phyloP scores from a whole-genome alignment of 495 filamentous ascomycete species.

The Penicillium goetzii region DNA sequence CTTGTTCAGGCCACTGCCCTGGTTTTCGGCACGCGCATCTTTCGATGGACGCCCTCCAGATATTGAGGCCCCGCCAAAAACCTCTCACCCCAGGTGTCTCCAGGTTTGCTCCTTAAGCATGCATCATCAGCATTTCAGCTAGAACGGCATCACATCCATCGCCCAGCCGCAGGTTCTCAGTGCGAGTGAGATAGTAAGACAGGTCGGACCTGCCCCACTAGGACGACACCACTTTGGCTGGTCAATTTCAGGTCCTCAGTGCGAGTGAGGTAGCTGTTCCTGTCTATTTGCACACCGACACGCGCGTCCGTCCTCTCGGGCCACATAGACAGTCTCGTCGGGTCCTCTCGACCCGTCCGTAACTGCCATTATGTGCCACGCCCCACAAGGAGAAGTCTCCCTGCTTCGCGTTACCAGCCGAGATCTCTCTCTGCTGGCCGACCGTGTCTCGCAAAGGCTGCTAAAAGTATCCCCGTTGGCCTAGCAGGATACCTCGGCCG shows the following conservation, averaged over 20 bases:
- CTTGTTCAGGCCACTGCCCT: conserved; percentile 7
- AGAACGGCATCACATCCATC: conserved; percentile 4
- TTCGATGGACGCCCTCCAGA: conserved; percentile 8
- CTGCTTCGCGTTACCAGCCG: conserved; percentile 3
- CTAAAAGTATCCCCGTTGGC: conserved; percentile 6
- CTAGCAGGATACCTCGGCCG: not conserved
- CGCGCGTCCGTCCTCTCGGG: no score
- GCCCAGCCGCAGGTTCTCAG: conserved; percentile 5
- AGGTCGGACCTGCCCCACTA: conserved; percentile 4
- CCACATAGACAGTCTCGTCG: conserved; percentile 6
- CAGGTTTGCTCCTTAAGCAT: conserved; percentile 8
- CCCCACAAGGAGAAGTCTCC: conserved; percentile 1
- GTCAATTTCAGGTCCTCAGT: conserved; percentile 2
- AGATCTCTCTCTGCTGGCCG: no score
- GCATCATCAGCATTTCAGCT: conserved; percentile 8
- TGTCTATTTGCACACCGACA: conserved; percentile 4
- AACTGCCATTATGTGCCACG: conserved; percentile 1
- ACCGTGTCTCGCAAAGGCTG: conserved; percentile 1
- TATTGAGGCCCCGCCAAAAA: conserved; percentile 6
- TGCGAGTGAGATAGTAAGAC: conserved; percentile 8
- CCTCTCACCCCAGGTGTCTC: conserved; percentile 3
- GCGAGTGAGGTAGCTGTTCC: conserved; percentile 4
- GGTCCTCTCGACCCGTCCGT: conserved; percentile 4
- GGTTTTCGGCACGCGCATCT: conserved; percentile 1
- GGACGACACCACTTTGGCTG: conserved; percentile 5